Conservation (phyloP, 345 rosid species). For the Firmiana major region DNA sequence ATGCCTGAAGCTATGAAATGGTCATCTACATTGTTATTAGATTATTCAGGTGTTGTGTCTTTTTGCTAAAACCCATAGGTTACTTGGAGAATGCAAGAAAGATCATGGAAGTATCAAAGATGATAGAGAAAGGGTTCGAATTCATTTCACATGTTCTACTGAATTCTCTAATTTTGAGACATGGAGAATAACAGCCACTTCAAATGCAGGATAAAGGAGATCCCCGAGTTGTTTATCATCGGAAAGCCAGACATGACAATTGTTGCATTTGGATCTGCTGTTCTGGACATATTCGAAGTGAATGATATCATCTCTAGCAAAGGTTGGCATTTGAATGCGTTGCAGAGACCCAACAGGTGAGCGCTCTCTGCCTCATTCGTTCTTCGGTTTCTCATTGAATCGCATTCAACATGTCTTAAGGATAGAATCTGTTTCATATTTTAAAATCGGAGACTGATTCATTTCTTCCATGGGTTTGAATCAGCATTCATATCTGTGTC, state of each 20-base stretch:
- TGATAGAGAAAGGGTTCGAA: conserved; percentile 60
- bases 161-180: neutral
- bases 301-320: conserved; percentile 78
- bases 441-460: neutral
- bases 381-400: neutral
- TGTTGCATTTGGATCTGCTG: conserved; percentile 73
- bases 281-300: conserved; percentile 81
- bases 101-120: conserved; percentile 79
- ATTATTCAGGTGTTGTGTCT: conserved; percentile 4
- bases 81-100: conserved; percentile 68
- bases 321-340: conserved; percentile 96
- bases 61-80: conserved; percentile 39
- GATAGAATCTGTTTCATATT: neutral
- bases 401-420: neutral
- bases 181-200: neutral
- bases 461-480: conserved; percentile 18
- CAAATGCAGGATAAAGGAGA: conserved; percentile 58
- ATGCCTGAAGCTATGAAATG: conserved; percentile 9
- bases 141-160: conserved; percentile 3
- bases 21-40: conserved; percentile 8
- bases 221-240: conserved; percentile 61
- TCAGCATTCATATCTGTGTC: conserved; percentile 81
- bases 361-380: neutral
- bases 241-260: conserved; percentile 95
- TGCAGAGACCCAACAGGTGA: conserved; percentile 93